phyloP scores from a whole-genome alignment of 495 filamentous ascomycete species.

The Aspergillus bertholletiae region DNA sequence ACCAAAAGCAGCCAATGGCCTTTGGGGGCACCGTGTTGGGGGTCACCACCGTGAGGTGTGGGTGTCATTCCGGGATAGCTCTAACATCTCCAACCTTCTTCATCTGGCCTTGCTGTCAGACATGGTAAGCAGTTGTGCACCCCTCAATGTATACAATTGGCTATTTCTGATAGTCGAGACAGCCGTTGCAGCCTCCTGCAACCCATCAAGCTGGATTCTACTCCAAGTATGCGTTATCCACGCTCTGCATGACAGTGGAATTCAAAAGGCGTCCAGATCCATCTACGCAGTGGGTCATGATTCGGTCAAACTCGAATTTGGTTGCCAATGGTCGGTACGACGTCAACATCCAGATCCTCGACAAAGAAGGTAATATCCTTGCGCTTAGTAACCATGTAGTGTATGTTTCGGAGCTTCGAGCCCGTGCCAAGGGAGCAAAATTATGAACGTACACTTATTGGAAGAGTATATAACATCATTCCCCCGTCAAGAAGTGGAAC shows the following conservation, averaged over 20 bases:
- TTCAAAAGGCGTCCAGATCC: conserved; percentile 23
- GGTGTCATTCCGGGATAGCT: conserved; percentile 21
- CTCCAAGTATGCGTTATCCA: conserved; percentile 16
- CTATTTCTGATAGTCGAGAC: neutral
- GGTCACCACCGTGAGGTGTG: conserved; percentile 22
- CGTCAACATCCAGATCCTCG: conserved; percentile 15
- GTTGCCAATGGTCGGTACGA: conserved; percentile 20
- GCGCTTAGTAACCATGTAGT: conserved; percentile 21
- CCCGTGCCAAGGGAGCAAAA: neutral
- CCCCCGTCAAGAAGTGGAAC: too few species aligned
- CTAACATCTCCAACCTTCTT: conserved; percentile 12
- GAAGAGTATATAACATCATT: neutral
- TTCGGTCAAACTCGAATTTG: conserved; percentile 16
- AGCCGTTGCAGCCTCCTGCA: conserved; percentile 24
- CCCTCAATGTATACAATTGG: neutral
- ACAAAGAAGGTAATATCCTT: conserved; percentile 12
- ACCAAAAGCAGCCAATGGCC: conserved; percentile 10
- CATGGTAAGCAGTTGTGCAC: conserved; percentile 5
- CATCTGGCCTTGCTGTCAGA: conserved; percentile 20
- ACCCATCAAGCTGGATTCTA: conserved; percentile 20
- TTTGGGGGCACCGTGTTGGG: conserved; percentile 23
- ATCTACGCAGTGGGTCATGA: conserved; percentile 18
- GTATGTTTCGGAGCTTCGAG: conserved; percentile 8
- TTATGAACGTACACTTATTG: neutral
- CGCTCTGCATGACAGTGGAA: conserved; percentile 21